These are phyloP conservation scores for Monosiga brevicollis DNA, from an alignment of 78 protist species.

Conservation along the genomic window DNA sequence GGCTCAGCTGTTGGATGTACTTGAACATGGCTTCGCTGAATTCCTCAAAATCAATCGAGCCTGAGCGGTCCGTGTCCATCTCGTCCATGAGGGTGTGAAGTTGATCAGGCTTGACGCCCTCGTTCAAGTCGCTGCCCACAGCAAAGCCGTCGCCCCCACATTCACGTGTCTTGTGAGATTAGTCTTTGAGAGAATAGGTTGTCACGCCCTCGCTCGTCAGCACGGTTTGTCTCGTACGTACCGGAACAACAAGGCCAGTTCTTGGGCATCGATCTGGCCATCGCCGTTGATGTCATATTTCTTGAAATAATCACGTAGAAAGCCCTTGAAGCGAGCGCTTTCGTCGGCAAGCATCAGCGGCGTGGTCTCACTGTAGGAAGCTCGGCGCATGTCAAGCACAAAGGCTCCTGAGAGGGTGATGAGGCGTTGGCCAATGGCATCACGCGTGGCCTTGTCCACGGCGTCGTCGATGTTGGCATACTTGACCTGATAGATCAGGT, in stretches of 20 bases:
- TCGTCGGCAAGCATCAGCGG: not conserved
- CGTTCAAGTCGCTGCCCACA: no score
- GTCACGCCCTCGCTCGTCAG: no score
- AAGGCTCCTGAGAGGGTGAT: not conserved
- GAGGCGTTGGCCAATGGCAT: not conserved
- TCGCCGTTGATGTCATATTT: slow-evolving; percentile 5
- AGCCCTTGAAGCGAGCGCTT: not conserved
- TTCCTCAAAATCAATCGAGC: slow-evolving; percentile 10
- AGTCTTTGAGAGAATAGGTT: no score
- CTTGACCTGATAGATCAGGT: slow-evolving; percentile 44
- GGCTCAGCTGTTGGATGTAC: no score
- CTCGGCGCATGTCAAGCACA: not conserved
- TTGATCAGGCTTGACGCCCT: not conserved
- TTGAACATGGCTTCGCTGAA: no score
- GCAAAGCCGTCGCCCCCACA: no score
- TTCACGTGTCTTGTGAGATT: no score
- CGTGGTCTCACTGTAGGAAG: no score
- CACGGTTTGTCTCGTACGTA: not conserved
- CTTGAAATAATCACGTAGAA: slow-evolving; percentile 2
- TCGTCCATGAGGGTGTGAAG: not conserved
- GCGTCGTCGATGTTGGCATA: slow-evolving; percentile 24
- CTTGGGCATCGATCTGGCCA: slow-evolving; percentile 3
- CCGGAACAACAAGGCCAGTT: not conserved
- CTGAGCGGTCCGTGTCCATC: not conserved
- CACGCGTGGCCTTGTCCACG: slow-evolving; percentile 24